Evolutionary conservation across 176 grass and related monocot genomes (phyloP), one percentile per base, ranked within the genome.

Genomic region (Pharus latifolius): DNA sequence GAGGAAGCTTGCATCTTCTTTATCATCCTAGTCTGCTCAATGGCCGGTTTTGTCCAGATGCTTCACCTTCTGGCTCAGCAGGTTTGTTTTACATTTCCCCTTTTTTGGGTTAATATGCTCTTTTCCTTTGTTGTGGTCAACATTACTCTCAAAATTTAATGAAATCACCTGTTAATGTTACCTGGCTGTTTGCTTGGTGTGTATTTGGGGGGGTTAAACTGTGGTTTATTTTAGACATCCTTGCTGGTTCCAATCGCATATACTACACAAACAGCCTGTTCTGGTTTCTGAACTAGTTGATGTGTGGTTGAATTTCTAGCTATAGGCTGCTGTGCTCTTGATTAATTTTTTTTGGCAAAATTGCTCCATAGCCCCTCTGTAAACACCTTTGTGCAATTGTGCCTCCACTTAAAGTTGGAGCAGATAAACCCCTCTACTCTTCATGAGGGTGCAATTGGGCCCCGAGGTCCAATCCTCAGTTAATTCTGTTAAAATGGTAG

Each of bases 41-140:
- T 69, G 95, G 89, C 2, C 73, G 95, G 27, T 93, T 85, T 75
- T 98, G 95, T 78, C 95, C 87, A 45, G 95, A 98, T 85, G 84
- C 90, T 77, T 98, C 95, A 45, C 90, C 95, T 72, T 93, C 89
- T 83, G 89, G 95, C 75, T 79, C 90, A 74, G 78, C 94, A 98
- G 94, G 94, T 98, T 79, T 1, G 74, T 76, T 34, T 48, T 25
- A 25, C 49, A 7, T 10, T 60, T 18, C 33, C 20, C 24, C 33
- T 6, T 49, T 57, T 19, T 47, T 37, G 30, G 17, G 12, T 16
- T 10, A 56, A 16, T 70, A 63, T 37, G 33, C 10, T 48, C 30
- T n/a, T 59, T 53, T 53, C n/a, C n/a, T n/a, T n/a, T n/a, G n/a
- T n/a, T n/a, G n/a, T n/a, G 45, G 46, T 41, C n/a, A 58, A 8